These are phyloP conservation scores for Penicillium sp. DNA, from an alignment of 2,329 filamentous ascomycete species.

Conservation along the genomic window DNA sequence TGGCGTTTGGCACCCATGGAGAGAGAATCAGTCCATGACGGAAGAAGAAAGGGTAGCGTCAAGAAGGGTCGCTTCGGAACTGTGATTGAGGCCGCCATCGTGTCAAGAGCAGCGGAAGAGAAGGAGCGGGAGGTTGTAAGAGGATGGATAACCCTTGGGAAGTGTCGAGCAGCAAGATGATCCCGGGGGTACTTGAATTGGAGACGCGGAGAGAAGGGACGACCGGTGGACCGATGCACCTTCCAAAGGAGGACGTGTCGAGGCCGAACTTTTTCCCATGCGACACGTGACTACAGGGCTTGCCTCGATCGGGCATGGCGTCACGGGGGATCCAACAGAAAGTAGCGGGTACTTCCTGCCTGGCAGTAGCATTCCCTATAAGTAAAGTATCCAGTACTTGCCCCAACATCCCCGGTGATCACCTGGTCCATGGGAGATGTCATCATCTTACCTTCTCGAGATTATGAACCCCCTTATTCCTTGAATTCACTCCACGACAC, in stretches of 20 bases:
- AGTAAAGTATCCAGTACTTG: constrained; percentile 2
- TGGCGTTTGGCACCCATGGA: constrained; percentile 43
- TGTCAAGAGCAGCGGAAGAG: constrained; percentile 1
- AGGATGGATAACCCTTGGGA: no score
- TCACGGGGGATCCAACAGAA: background rate
- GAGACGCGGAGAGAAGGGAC: background rate
- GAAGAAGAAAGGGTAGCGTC: constrained; percentile 44
- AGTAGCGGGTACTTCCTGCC: constrained; percentile 8
- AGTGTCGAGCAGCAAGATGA: no score
- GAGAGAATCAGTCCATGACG: constrained; percentile 40
- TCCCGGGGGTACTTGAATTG: no score
- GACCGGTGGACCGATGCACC: constrained; percentile 1
- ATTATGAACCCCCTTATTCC: constrained; percentile 12
- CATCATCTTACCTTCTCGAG: constrained; percentile 22
- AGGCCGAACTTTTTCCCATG: constrained; percentile 28
- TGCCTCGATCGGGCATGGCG: constrained; percentile 10
- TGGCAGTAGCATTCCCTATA: no score
- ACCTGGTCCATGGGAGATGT: constrained; percentile 24
- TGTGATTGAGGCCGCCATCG: constrained; percentile 36
- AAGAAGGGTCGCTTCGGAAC: constrained; percentile 40
- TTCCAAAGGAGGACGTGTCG: constrained; percentile 11
- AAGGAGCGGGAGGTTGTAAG: background rate
- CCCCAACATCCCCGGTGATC: constrained; percentile 17
- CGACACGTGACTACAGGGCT: constrained; percentile 25
- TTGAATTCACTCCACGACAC: background rate